Conservation (phyloP, 805 yeast genomes). For the Kluyveromyces wickerhamii region DNA sequence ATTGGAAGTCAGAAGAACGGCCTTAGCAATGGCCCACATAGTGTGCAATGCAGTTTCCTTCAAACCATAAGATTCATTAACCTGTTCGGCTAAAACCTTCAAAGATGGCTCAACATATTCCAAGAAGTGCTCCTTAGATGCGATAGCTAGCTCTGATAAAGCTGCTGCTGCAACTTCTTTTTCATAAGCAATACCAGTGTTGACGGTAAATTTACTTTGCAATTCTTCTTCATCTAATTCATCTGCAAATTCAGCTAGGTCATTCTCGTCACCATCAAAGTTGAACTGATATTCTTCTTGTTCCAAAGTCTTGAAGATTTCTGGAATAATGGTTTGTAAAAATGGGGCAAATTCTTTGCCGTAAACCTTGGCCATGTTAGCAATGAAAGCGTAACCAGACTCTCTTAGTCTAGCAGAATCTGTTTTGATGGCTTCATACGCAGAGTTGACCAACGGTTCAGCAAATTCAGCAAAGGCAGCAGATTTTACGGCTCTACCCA, state of each 20-base stretch:
- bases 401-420: conserved; percentile 85
- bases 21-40: conserved; percentile 73
- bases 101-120: conserved; percentile 67
- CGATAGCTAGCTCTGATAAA: conserved; percentile 77
- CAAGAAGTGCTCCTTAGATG: conserved; percentile 74
- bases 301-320: conserved; percentile 71
- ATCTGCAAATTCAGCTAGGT: conserved; percentile 35
- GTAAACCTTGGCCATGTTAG: conserved; percentile 91
- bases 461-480: conserved; percentile 81
- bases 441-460: conserved; percentile 80
- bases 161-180: conserved; percentile 94
- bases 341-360: conserved; percentile 84
- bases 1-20: conserved; percentile 48
- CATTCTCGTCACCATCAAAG: conserved; percentile 45
- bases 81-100: conserved; percentile 57
- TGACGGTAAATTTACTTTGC: conserved; percentile 71
- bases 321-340: conserved; percentile 75
- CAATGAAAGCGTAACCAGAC: conserved; percentile 87
- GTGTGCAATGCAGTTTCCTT: conserved; percentile 78
- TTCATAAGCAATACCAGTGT: conserved; percentile 92
- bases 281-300: conserved; percentile 78
- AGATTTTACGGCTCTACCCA: conserved; percentile 95
- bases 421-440: conserved; percentile 68
- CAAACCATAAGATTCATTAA: conserved; percentile 82
- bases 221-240: conserved; percentile 53